Base-by-base conservation (phyloP, 768 basidiomycete species). In the Boletus tylopilopsis region DNA sequence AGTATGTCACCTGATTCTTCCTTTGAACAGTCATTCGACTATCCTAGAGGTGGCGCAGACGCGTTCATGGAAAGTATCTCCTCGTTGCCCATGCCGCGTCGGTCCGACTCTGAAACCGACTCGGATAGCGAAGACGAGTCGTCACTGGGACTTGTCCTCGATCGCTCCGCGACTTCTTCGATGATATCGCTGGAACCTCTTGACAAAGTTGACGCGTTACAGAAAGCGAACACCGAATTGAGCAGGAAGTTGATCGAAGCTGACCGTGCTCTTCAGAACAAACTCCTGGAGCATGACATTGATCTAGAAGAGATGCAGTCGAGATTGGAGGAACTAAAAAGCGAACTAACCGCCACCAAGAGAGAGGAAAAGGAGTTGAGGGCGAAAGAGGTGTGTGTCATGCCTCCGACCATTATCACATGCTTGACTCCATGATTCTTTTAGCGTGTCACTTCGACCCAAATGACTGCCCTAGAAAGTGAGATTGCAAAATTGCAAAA, bases 321-420 rank as follows among this genome's bases (percentile, higher is more conserved):
- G 4, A 75, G 79, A 25, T 64, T 95, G 49, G 94, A 96, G 49
- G 91, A 96, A 63, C 67, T 86, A 51, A 73, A 78, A 54, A 79
- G 73, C 12, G 94, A 96, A 66, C 73, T 96, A 8, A 83, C 75
- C 13, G 77, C 85, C 6, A 85, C 87, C 5, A 89, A 90, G 66
- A 79, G 90, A 34, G 93, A 97, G 60, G 94, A 97, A 68, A 96
- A 97, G 70, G 94, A 97, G 60, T 68, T 95, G 56, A 76, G 90
- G 38, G 74, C 79, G 12, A 94, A 94, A 67, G 94, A 96, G 75
- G 90, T 90, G 50, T 10, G 57, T 70, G 57, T 38, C n/a, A n/a
- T 4, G 3, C 36, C 49, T 19, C 11, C 29, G 10, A 16, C 13
- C 10, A 32, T 21, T 42, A n/a, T 29, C 6, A 15, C n/a, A 32